Evolutionary conservation across 2,329 filamentous ascomycete genomes (phyloP), one percentile per base, ranked within the genome.

Genomic region (Decorospora gaudefroyi): DNA sequence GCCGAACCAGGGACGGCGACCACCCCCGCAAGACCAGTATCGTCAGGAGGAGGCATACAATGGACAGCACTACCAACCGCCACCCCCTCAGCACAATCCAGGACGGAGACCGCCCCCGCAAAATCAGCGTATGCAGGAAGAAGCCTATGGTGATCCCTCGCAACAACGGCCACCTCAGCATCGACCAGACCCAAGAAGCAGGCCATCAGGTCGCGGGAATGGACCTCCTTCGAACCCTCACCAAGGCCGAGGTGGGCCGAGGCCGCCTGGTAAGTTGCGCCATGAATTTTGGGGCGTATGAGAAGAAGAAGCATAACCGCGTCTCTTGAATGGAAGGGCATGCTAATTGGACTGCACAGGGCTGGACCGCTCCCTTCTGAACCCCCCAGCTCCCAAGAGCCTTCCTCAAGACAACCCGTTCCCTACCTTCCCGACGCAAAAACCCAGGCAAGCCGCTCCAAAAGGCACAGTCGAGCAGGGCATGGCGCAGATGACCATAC

Each of bases 331-430:
- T 15, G 12, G 11, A 21, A 9, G 16, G 19, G 30, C 19, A 10
- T 39, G 46, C 43, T 56, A 40, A 57, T 11, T 22, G 15, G n/a
- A 15, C 13, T 30, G 40, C 17, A 49, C 49, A 70, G 67, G 59
- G 30, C 51, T 58, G 25, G 61, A 64, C n/a, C 64, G 67, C 35
- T 59, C 64, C 4, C 33, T 65, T 7, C 37, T 68, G 34, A 57
- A 62, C 26, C 64, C 63, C n/a, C 43, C 47, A 9, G 55, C 55
- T 4, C 62, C 64, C n/a, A 57, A 56, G 28, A 53, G 37, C 9
- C 34, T 65, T 13, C 52, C 66, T 6, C 65, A 68, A 48, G 76
- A 78, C 57, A 78, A 74, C 48, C 74, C 76, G 0, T 78, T 78
- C 40, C 76, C 76, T 5, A 64, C 67, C 0, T 78, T 78, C 50